These are phyloP conservation scores for Golubevia pallescens DNA, from an alignment of 1,284 basidiomycete genomes.

Conservation along the genomic window DNA sequence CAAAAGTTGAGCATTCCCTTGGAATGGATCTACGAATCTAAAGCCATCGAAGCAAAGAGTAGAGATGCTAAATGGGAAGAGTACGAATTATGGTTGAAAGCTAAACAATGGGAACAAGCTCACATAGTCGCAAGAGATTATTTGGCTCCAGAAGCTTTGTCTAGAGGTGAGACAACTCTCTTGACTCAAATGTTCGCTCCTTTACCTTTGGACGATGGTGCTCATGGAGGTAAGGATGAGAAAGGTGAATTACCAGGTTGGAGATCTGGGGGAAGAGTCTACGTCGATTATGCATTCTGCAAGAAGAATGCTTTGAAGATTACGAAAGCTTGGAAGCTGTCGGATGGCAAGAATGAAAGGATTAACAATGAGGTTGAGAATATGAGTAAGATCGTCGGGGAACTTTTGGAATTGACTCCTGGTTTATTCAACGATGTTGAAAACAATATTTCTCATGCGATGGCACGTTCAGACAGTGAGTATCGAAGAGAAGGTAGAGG, in stretches of 20 bases:
- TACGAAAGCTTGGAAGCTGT: background rate
- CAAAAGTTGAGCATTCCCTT: slow-evolving; percentile 80
- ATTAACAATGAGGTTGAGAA: background rate
- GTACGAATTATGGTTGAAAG: slow-evolving; percentile 37
- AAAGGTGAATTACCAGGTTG: background rate
- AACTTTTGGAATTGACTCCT: background rate
- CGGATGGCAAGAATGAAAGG: background rate
- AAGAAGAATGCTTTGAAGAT: background rate
- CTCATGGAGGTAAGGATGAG: background rate
- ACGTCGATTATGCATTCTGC: background rate
- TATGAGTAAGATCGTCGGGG: background rate
- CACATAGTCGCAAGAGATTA: slow-evolving; percentile 42
- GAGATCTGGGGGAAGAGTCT: background rate
- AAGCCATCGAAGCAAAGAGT: slow-evolving; percentile 58
- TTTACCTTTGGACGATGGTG: slow-evolving; percentile 23
- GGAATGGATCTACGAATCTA: slow-evolving; percentile 85
- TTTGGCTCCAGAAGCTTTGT: slow-evolving; percentile 54
- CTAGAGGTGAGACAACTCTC: slow-evolving; percentile 44
- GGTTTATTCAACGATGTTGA: background rate
- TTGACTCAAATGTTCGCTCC: slow-evolving; percentile 43
- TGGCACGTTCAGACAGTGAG: background rate
- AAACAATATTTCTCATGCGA: background rate
- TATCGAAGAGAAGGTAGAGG: background rate
- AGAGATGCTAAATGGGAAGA: slow-evolving; percentile 41
- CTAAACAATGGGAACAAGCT: slow-evolving; percentile 30